Evolutionary conservation across 495 filamentous ascomycete species (phyloP), one percentile per base, ranked within the genome.

Genomic region (Penicillium ucsense): DNA sequence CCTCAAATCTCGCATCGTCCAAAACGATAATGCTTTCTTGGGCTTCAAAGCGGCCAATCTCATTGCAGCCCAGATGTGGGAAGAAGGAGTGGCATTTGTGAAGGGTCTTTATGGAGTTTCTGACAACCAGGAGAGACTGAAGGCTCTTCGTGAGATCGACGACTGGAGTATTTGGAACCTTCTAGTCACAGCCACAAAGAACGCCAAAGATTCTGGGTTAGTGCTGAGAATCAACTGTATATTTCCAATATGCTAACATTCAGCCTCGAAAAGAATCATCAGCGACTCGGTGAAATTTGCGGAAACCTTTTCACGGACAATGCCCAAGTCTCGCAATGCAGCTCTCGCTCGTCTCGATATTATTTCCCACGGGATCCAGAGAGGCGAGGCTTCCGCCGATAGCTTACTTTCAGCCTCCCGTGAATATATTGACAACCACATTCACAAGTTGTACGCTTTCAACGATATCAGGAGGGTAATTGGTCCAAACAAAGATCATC

Each of bases 131-230:
- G 54, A 48, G 11, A 61, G 64, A 47, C 55, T 50, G 10, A 68
- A 67, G 10, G 49, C 57, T 28, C 56, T 72, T 12, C 66, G 69
- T 31, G 63, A 71, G 51, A 72, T 68, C 39, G 77, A 81, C 58
- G 76, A 81, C 45, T 81, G 79, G 75, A 67, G 59, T 39, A 65
- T 78, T 31, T 83, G 79, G 79, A 65, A 71, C n/a, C 58, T 71
- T 36, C 50, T 73, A 35, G 45, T 69, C 32, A 34, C 47, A 29
- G 54, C 62, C 4, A 50, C 57, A n/a, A 53, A 53, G 27, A 51
- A 63, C 31, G 53, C 67, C 29, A 53, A 65, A 42, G 58, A 36
- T 12, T 39, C 59, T 49, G 63, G 62, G 71, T 74, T 57, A 30
- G 70, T 9, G 38, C 33, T 28, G 28, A 20, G 6, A 29, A 8